phyloP scores from a whole-genome alignment of 306 rosid genomes.

The Echinosophora koreensis region DNA sequence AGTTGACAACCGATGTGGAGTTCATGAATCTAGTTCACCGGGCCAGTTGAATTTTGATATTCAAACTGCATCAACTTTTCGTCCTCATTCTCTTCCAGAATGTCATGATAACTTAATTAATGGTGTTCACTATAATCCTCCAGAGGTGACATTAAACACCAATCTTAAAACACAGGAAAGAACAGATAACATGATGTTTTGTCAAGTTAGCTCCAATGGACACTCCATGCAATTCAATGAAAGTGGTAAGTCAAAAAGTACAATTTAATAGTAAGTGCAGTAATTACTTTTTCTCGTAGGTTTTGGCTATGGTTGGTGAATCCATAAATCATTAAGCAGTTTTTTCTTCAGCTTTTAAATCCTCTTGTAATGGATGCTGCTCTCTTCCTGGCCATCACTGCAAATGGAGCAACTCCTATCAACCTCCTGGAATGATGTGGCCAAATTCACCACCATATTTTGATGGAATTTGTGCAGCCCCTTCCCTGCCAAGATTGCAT shows the following conservation, averaged over 20 bases:
- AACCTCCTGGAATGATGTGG: constrained; percentile 52
- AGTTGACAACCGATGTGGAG: constrained; percentile 46
- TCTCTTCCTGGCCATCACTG: constrained; percentile 54
- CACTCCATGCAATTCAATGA: constrained; percentile 55
- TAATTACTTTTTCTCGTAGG: not conserved
- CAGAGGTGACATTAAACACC: constrained; percentile 21
- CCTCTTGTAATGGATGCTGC: constrained; percentile 50
- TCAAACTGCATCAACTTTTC: constrained; percentile 51
- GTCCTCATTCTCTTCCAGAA: constrained; percentile 69
- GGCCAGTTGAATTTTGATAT: constrained; percentile 40
- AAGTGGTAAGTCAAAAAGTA: constrained; percentile 57
- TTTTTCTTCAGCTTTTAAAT: constrained; percentile 46
- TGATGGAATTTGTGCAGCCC: constrained; percentile 50
- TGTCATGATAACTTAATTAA: constrained; percentile 47
- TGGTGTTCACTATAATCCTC: constrained; percentile 42
- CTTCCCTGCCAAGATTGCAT: constrained; percentile 53
- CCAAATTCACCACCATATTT: constrained; percentile 62
- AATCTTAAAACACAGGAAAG: constrained; percentile 42
- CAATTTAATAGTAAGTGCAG: not conserved
- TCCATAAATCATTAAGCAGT: constrained; percentile 22
- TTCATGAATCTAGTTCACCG: constrained; percentile 40
- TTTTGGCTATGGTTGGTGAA: constrained; percentile 10
- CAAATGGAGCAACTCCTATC: constrained; percentile 60
- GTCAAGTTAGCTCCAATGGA: constrained; percentile 47
- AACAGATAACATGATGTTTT: constrained; percentile 42